Base-by-base conservation (phyloP, 139 green algal genomes). In the Chlorella sp. region DNA sequence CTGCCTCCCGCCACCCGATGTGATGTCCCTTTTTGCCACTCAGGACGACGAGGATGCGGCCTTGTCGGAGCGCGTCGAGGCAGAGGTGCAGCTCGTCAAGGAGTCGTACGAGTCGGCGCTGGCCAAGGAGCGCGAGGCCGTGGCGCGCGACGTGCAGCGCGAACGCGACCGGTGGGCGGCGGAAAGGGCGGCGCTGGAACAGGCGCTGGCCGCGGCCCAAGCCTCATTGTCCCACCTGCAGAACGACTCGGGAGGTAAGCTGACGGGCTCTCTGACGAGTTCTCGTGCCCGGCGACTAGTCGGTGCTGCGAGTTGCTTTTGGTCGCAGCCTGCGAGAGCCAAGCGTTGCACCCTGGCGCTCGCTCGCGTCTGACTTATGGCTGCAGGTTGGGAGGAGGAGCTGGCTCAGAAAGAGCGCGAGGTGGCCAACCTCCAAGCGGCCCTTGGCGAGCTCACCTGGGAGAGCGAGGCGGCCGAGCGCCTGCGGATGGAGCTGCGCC, bases 381-480 rank as follows among this genome's bases (percentile, higher is more conserved):
- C 60, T 61, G 35, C 73, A 74, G 74, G 62, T 2, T 85, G 83
- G 82, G 75, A 79, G 49, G 77, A 74, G 35, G 81, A 72, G 1
- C 74, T 86, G 49, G 77, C 75, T 1, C 32, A 62, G 0, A 79
- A 82, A 67, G 85, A 90, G 31, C 23, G 34, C 1, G 82, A 88
- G 74, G 75, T 85, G 32, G 74, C 75, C 31, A 91, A 87, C 42
- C 77, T 87, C 31, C 75, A 81, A 65, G 75, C 77, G 0, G 87
- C 83, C 1, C 77, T 91, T 29, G 87, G 80, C 2, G 83, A 89
- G 74, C 74, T 91, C 67, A 80, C 82, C 4, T 87, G 76, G 67
- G 84, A 89, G 73, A 85, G 78, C 66, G 84, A 89, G 6, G 79
- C 82, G 1, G 79, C 75, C 1, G 79, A 84, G 67, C 69, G 80